A percentile compares a stretch with the other conserved stretches of the same genome.
These are phyloP conservation scores for Cenchrus fungigraminus DNA, from an alignment of 176 grass and related monocot genomes.

Conservation along the genomic window DNA sequence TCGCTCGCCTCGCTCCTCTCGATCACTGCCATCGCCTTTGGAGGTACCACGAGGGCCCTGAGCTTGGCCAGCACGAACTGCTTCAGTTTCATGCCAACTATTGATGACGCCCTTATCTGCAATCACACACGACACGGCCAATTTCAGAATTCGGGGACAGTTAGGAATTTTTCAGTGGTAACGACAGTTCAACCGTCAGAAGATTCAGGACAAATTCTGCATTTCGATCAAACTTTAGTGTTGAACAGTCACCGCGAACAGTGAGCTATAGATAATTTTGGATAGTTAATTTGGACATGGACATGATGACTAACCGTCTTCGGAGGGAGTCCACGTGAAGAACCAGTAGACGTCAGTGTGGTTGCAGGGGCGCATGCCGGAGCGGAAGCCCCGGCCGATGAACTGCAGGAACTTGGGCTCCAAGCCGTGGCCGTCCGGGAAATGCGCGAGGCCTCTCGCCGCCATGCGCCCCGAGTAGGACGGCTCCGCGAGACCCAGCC, in stretches of 20 bases:
- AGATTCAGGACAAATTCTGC: background rate
- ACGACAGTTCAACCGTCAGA: background rate
- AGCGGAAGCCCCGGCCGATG: slow-evolving; percentile 49
- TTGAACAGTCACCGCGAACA: background rate
- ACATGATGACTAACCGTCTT: slow-evolving; percentile 1
- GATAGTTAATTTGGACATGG: background rate
- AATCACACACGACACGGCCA: background rate
- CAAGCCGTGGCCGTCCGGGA: slow-evolving; percentile 52
- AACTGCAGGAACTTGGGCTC: slow-evolving; percentile 52
- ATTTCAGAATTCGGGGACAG: background rate
- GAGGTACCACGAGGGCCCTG: slow-evolving; percentile 13
- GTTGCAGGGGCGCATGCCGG: slow-evolving; percentile 51
- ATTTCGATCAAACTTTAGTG: background rate
- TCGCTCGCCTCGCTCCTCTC: slow-evolving; percentile 56
- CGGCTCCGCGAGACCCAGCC: slow-evolving; percentile 55
- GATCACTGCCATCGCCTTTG: slow-evolving; percentile 36
- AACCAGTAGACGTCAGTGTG: slow-evolving; percentile 71
- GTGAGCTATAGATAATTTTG: background rate
- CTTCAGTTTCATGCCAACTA: slow-evolving; percentile 42
- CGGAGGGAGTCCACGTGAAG: slow-evolving; percentile 58
- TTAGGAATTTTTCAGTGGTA: background rate
- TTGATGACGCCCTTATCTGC: slow-evolving; percentile 37
- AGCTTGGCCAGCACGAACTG: slow-evolving; percentile 46
- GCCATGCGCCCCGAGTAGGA: slow-evolving; percentile 48
- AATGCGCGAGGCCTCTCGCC: slow-evolving; percentile 55